phyloP scores from a whole-genome alignment of 352 stramenopile species.

The Thalassiosira livingstoniorum region DNA sequence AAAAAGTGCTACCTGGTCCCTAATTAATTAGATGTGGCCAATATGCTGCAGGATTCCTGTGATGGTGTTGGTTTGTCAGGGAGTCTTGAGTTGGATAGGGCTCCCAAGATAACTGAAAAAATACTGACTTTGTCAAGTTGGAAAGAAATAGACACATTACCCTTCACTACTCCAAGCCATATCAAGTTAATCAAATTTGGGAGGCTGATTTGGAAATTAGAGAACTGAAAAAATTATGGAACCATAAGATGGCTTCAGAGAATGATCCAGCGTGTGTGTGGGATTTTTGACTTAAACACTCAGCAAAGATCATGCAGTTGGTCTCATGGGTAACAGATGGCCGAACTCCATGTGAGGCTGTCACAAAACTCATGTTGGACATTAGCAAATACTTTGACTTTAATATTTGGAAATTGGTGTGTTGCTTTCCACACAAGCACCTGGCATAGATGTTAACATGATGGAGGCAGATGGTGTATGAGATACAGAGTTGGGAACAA shows the following conservation, averaged over 20 bases:
- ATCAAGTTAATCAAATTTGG: not conserved
- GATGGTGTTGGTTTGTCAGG: slow-evolving; percentile 3
- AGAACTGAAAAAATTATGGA: not conserved
- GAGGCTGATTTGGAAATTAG: not conserved
- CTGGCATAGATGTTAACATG: not conserved
- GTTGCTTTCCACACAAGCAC: not conserved
- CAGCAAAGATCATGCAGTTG: slow-evolving; percentile 1
- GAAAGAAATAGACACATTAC: not conserved
- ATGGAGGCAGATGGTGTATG: not conserved
- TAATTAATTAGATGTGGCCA: not conserved
- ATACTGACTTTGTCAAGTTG: not conserved
- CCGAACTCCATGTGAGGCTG: not conserved
- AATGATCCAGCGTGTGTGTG: not conserved
- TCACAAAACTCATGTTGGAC: not conserved
- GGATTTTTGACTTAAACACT: slow-evolving; percentile 7
- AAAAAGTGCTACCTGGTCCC: not conserved
- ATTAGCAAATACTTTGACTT: not conserved
- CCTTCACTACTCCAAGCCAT: not conserved
- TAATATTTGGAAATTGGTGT: slow-evolving; percentile 2
- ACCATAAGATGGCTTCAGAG: not conserved
- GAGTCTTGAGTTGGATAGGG: not conserved
- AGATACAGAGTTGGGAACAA: not conserved
- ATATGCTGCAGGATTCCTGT: not conserved
- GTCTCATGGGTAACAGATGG: not conserved
- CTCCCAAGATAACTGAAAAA: not conserved